Base-by-base conservation (phyloP, 1,284 basidiomycete species). In the Tilletia caries region DNA sequence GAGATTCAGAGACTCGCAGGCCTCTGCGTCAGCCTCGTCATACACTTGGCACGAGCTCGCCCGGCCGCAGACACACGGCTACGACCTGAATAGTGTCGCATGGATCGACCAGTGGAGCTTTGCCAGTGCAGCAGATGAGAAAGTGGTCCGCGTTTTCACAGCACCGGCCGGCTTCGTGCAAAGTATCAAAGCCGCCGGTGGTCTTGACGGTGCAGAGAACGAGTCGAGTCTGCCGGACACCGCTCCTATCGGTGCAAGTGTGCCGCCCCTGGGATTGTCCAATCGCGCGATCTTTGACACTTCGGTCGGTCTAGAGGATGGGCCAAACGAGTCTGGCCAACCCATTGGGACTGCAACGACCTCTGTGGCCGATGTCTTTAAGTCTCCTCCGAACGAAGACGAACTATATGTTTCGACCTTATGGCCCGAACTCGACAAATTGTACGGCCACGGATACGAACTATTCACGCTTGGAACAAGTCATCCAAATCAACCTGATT, bases 361-460 rank as follows among this genome's bases (percentile, higher is more conserved):
- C 15, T 73, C 72, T 3, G 68, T 75, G 23, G 72, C 73, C 10
- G 70, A 68, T 0, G 69, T 74, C 15, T 69, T 75, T 54, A 34
- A 48, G 5, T 72, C 79, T n/a, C 83, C 87, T 12, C 87, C 87
- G 0, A 85, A 85, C 1, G 87, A 88, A 73, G 87, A 87, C 68
- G 85, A 87, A 83, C 87, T 98, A 0, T 89, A 92, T 0, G 88
- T 89, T 0, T 87, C 89, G 15, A 98, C 95, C 0, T 87, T 98
- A 0, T 99, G 96, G 96, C 95, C 95, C 0, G 96, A 98, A 73
- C 77, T 90, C 0, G 95, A 98, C 80, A 99, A 98, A 83, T 86
- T 99, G 1, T 99, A 97, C 83, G 96, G 95, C 0, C 96, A 98
- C 84, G 94, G 94, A 41, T 98, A 97, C 81, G 96, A 98, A 87